Evolutionary conservation across 2,329 filamentous ascomycete species (phyloP).

Genomic region (Endothia cerciana): DNA sequence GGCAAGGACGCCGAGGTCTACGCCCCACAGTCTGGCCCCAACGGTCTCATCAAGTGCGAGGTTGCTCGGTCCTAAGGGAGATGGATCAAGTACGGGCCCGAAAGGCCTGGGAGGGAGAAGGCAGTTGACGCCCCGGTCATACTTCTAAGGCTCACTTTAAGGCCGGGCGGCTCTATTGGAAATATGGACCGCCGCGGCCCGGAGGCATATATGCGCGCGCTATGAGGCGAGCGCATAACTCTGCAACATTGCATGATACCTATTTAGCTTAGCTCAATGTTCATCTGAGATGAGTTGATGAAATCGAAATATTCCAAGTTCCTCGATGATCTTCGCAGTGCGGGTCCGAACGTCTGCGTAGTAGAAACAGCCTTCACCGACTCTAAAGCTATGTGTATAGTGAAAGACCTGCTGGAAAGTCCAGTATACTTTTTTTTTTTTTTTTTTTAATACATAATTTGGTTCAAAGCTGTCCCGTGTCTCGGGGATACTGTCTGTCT

Average conservation of each 20-base stretch:
- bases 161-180: neutral
- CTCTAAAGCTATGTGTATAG: too few species aligned
- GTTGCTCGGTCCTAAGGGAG: conserved; percentile 61
- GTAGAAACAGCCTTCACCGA: too few species aligned
- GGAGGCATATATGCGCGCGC: neutral
- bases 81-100: neutral
- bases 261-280: neutral
- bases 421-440: too few species aligned
- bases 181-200: neutral
- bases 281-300: neutral
- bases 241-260: conserved; percentile 3
- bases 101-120: neutral
- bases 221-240: neutral
- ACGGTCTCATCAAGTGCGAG: conserved; percentile 93
- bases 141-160: neutral
- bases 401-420: too few species aligned
- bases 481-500: too few species aligned
- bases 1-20: conserved; percentile 96
- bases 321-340: too few species aligned
- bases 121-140: neutral
- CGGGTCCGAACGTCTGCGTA: too few species aligned
- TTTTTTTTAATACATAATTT: too few species aligned
- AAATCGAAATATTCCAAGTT: neutral
- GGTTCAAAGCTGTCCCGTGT: too few species aligned
- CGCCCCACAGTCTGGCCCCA: conserved; percentile 88